Percentiles rank a stretch among this genome's conserved stretches.
Evolutionary conservation across 2,329 filamentous ascomycete genomes (phyloP).

Genomic region (Monosporascus sp.): DNA sequence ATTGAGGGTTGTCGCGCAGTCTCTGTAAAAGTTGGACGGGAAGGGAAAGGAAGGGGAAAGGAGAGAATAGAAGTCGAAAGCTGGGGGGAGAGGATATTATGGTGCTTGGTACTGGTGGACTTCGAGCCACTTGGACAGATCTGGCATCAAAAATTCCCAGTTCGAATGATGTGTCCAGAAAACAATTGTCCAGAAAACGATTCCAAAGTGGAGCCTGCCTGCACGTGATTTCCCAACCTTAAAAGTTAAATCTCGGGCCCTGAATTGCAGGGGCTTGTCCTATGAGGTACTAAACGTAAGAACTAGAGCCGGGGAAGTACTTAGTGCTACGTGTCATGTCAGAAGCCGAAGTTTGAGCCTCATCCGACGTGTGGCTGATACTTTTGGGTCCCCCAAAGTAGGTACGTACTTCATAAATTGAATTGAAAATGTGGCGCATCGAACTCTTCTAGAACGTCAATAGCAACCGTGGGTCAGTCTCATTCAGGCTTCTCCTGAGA

Average conservation of each 20-base stretch:
- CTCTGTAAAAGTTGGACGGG: constrained; percentile 3
- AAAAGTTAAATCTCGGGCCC: background rate
- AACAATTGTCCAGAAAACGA: constrained; percentile 20
- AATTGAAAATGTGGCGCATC: background rate
- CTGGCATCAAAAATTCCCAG: constrained; percentile 27
- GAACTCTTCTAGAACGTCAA: background rate
- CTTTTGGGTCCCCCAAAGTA: background rate
- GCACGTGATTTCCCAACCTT: background rate
- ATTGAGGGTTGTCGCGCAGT: constrained; percentile 24
- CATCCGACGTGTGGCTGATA: background rate
- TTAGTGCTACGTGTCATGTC: background rate
- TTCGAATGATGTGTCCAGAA: constrained; percentile 30
- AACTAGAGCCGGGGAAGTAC: too few species aligned
- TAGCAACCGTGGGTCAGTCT: background rate
- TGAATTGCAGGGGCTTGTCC: background rate
- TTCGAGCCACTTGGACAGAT: constrained; percentile 16
- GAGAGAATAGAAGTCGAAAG: constrained; percentile 9
- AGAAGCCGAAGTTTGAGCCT: background rate
- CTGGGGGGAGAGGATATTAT: too few species aligned
- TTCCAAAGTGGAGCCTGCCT: constrained; percentile 13
- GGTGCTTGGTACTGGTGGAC: constrained; percentile 1
- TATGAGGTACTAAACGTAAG: too few species aligned
- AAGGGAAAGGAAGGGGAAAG: constrained; percentile 10
- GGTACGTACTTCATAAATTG: background rate
- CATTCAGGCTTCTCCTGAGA: background rate